Percentiles rank a stretch among this genome's conserved stretches.
Conservation (phyloP, 1,139 yeast species). For the Hemisphaericaspora lyxosophila region DNA sequence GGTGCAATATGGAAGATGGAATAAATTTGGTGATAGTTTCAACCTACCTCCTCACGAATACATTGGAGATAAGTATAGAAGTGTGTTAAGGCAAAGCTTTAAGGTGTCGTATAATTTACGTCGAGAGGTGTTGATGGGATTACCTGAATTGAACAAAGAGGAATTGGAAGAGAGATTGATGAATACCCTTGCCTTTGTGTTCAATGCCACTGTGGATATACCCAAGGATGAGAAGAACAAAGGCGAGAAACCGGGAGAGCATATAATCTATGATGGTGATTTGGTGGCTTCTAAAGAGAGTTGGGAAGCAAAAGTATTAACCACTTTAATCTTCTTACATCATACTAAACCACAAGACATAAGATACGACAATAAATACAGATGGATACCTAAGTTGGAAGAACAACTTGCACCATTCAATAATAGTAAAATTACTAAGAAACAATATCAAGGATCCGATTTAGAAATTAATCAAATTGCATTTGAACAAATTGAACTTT, state of each 20-base stretch:
- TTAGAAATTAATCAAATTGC: slow-evolving; percentile 20
- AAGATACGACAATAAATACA: slow-evolving; percentile 29
- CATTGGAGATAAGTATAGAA: slow-evolving; percentile 14
- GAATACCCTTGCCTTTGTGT: slow-evolving; percentile 40
- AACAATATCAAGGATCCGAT: slow-evolving; percentile 5
- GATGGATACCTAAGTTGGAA: slow-evolving; percentile 25
- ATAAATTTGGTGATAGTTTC: not conserved
- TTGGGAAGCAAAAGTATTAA: slow-evolving; percentile 28
- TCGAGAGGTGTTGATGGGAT: slow-evolving; percentile 16
- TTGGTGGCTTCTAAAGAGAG: slow-evolving; percentile 12
- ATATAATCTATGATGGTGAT: not conserved
- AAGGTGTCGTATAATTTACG: slow-evolving; percentile 21
- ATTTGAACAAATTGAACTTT: slow-evolving; percentile 28
- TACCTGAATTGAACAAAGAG: slow-evolving; percentile 8
- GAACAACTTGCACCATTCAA: slow-evolving; percentile 10
- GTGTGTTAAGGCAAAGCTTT: slow-evolving; percentile 29
- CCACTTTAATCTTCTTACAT: slow-evolving; percentile 35
- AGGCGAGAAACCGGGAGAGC: not conserved
- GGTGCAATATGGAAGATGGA: slow-evolving; percentile 19
- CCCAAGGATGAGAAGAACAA: slow-evolving; percentile 9
- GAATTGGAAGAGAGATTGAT: slow-evolving; percentile 26
- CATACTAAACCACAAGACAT: slow-evolving; percentile 25
- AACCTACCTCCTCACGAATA: not conserved
- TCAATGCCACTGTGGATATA: slow-evolving; percentile 35
- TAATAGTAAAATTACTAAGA: slow-evolving; percentile 12